Evolutionary conservation across 805 yeast genomes (phyloP), one percentile per base, ranked within the genome.

Genomic region (Metschnikowia similis): DNA sequence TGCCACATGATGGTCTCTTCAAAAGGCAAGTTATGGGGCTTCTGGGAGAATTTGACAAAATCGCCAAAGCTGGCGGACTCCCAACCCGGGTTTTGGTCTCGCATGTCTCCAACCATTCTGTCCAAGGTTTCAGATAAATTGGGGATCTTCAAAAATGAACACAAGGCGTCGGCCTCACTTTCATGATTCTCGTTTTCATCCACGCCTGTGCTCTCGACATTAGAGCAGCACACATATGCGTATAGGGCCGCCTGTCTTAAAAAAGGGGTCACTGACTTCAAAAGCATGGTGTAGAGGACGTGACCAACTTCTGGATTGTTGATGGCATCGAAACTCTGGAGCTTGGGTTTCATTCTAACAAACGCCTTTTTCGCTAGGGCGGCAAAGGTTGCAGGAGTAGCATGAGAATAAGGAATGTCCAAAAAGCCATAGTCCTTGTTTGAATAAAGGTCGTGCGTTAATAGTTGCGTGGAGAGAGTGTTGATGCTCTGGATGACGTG

Each of bases 231-330:
- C 27, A 81, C 79, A 60, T 66, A 74, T 0, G 82, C 71, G 56
- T 78, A 81, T 6, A 87, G 77, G 6, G 85, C 77, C 13, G 81
- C 70, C 56, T 81, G 77, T 54, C 95, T 72, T 48, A 87, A 69
- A 55, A 84, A 87, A 17, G 90, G 89, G 0, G 85, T 78, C 8
- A 76, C 63, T 1, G 83, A 65, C 57, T 80, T 82, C n/a, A 76
- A 62, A 17, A 84, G 41, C 79, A 85, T 72, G 0, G 84, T 70
- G 57, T 74, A 81, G 2, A 84, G 53, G 1, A 78, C 69, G 30
- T 61, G 48, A 0, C 81, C 72, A 49, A 74, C 67, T 9, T 51
- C 58, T 1, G 57, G 52, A 36, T 64, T 59, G 27, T 61, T 47
- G 2, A 50, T 48, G 3, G 58, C 43, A 43, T 44, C 49, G 8